Base-by-base conservation (phyloP, 2,329 filamentous ascomycete species). In the Sclerotinia spermophila region DNA sequence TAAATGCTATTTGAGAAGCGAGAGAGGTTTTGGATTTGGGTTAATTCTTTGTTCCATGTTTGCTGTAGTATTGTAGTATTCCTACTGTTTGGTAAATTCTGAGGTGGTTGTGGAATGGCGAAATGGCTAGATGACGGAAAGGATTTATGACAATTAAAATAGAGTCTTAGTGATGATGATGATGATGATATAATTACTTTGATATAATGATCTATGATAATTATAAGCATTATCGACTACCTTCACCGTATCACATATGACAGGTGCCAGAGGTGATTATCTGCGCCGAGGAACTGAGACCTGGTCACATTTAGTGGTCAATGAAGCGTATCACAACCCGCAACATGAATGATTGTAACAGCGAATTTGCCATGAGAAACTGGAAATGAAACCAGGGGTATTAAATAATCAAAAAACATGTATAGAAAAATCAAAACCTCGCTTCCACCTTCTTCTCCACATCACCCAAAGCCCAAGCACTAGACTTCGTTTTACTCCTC, bases 401-500 rank as follows among this genome's bases (percentile, higher is more conserved):
- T 66, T 40, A 10, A 2, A 40, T 21, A 7, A 27, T 13, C 2
- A 53, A 7, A 33, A 8, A 24, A 24, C 0, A 21, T 53, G 1
- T 19, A 11, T 1, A 17, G 5, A 3, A 10, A 17, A 2, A 24
- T 53, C 4, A 89, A 79, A 93, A 91, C 76, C 91, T 85, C 60
- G 90, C 83, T 80, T 91, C 84, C n/a, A 94, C 92, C 82, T 91
- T 92, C 80, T 89, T 83, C 81, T 89, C 83, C 8, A 87, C 90
- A 79, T 96, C 92, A 78, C 90, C 88, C 82, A 97, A 77, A 62
- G 94, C 94, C 90, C 91, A 97, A 30, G 89, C 88, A 78, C 86
- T 90, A 61, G 80, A 81, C 76, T 84, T 81, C 55, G 83, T 86
- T 81, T 86, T 90, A 84, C 90, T 93, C 78, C 91, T 90, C 76